Evolutionary conservation across 768 basidiomycete species (phyloP).

Genomic region (Tricholoma hemisulphureum): DNA sequence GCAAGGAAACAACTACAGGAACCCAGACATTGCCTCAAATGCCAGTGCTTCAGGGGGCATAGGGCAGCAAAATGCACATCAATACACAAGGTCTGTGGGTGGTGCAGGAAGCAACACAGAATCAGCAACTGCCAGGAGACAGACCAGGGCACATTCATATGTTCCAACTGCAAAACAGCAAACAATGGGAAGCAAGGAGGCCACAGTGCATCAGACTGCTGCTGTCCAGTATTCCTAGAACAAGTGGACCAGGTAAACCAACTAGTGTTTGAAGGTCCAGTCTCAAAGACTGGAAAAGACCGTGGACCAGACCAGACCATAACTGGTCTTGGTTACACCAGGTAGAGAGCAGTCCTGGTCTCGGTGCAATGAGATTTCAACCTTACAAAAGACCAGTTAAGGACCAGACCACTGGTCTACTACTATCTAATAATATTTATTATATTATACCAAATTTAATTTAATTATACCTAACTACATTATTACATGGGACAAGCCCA

Average conservation of each 20-base stretch:
- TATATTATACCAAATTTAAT: no score
- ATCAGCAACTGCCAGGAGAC: conserved; percentile 14
- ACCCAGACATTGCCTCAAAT: conserved; percentile 15
- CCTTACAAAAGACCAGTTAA: no score
- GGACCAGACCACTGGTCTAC: no score
- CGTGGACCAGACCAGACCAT: no score
- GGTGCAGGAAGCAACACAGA: conserved; percentile 14
- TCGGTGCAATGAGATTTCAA: no score
- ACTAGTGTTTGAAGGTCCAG: no score
- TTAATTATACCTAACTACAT: no score
- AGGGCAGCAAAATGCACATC: conserved; percentile 14
- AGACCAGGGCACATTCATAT: conserved; percentile 6
- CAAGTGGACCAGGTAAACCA: neutral
- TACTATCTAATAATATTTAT: no score
- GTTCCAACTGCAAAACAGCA: conserved; percentile 20
- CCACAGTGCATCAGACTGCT: neutral
- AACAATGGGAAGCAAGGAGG: neutral
- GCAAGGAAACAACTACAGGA: conserved; percentile 15
- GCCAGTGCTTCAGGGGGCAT: conserved; percentile 15
- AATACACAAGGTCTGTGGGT: conserved; percentile 8
- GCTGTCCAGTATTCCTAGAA: neutral
- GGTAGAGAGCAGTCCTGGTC: no score
- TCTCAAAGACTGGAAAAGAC: no score
- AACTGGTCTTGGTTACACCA: no score
- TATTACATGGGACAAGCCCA: no score